Evolutionary conservation across 2,329 filamentous ascomycete genomes (phyloP).

Genomic region (Tolypocladium capitatum): DNA sequence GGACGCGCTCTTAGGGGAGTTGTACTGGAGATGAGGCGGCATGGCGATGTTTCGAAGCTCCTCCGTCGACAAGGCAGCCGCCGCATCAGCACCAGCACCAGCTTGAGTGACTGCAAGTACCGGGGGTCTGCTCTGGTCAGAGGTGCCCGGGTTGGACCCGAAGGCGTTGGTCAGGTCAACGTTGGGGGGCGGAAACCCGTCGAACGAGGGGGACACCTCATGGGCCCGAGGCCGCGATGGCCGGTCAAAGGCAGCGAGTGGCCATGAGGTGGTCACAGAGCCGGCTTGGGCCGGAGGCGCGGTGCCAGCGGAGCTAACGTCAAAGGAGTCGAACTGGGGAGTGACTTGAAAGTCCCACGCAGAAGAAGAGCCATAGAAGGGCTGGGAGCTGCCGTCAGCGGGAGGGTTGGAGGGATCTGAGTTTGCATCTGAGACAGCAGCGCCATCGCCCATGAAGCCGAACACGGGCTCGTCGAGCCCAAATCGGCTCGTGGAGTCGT

Average conservation of each 20-base stretch:
- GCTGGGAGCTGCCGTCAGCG: constrained; percentile 20
- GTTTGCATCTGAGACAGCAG: constrained; percentile 15
- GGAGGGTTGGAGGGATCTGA: constrained; percentile 16
- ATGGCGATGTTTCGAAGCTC: constrained; percentile 51
- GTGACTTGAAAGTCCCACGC: constrained; percentile 36
- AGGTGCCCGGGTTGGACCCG: constrained; percentile 9
- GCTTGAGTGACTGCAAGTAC: constrained; percentile 13
- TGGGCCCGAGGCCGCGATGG: constrained; percentile 7
- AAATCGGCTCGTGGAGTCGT: constrained; percentile 26
- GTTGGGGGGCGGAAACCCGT: constrained; percentile 18
- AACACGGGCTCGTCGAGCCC: constrained; percentile 30
- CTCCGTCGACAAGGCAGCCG: constrained; percentile 38
- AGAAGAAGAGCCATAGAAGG: constrained; percentile 16
- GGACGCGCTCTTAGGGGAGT: constrained; percentile 42
- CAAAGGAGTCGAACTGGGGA: constrained; percentile 33
- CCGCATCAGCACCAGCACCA: constrained; percentile 9
- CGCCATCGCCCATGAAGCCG: constrained; percentile 22
- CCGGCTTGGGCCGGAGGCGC: constrained; percentile 19
- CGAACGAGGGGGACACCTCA: constrained; percentile 17
- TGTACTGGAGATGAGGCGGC: constrained; percentile 48
- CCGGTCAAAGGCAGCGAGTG: constrained; percentile 20
- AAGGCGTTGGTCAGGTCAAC: constrained; percentile 23
- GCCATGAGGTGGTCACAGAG: constrained; percentile 22
- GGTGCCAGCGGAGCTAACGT: constrained; percentile 21
- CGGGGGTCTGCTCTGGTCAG: constrained; percentile 13